These are phyloP conservation scores for Fagopyrum homotropicum DNA, from an alignment of 148 eudicot genomes.

Conservation along the genomic window DNA sequence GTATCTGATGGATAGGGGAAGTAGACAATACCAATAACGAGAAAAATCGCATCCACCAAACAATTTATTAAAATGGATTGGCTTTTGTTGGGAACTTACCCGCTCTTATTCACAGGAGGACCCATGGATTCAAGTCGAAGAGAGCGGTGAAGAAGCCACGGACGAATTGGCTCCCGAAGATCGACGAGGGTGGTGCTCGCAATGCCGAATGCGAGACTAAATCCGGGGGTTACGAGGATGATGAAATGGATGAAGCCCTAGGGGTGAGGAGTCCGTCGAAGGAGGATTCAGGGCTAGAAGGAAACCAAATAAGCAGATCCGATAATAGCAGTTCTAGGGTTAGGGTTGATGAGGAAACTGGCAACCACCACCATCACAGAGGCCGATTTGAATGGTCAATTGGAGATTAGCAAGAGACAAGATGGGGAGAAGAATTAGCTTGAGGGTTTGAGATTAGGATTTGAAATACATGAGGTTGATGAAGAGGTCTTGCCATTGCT, in stretches of 20 bases:
- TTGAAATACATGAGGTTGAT: constrained; percentile 1
- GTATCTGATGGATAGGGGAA: constrained; percentile 37
- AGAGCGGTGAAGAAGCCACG: constrained; percentile 27
- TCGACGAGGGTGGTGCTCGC: constrained; percentile 13
- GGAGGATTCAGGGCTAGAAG: constrained; percentile 20
- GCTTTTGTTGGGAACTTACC: constrained; percentile 41
- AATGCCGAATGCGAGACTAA: constrained; percentile 19
- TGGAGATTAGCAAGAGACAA: constrained; percentile 20
- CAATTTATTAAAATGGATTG: neutral
- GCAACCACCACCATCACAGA: constrained; percentile 12
- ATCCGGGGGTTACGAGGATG: constrained; percentile 16
- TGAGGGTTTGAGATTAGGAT: no score
- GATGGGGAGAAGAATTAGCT: constrained; percentile 28
- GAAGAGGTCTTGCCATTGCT: constrained; percentile 65
- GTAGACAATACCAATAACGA: neutral
- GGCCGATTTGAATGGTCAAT: constrained; percentile 32
- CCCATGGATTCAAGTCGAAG: constrained; percentile 24
- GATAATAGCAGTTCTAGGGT: constrained; percentile 9
- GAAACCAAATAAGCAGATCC: constrained; percentile 24
- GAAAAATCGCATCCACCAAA: neutral
- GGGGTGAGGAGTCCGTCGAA: constrained; percentile 31
- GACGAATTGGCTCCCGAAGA: constrained; percentile 28
- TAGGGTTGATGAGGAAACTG: constrained; percentile 6
- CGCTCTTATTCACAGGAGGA: constrained; percentile 67
- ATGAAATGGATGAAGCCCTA: constrained; percentile 15